A percentile compares a stretch with the other conserved stretches of the same genome.
phyloP scores from a whole-genome alignment of 345 rosid species.

The Eucalyptus viminalis region DNA sequence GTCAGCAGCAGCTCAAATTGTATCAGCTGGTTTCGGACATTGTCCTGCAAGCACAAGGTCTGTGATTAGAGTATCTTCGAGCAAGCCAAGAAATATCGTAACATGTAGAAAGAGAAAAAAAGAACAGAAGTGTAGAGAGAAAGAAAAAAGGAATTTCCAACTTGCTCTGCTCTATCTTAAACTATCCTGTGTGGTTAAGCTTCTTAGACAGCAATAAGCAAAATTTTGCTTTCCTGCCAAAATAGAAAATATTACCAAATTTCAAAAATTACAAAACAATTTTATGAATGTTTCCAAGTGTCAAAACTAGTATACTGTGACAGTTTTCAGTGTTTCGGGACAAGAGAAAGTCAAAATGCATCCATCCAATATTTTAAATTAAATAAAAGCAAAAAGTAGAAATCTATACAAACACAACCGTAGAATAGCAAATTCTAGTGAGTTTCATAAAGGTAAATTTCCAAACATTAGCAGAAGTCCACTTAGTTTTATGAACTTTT shows the following conservation, averaged over 20 bases:
- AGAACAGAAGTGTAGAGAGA: background rate
- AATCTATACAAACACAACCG: background rate
- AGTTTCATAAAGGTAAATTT: background rate
- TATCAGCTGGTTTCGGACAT: constrained; percentile 92
- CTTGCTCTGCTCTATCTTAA: background rate
- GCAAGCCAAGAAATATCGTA: background rate
- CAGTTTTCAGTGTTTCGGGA: background rate
- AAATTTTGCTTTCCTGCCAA: background rate
- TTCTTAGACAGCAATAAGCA: background rate
- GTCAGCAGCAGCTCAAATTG: constrained; percentile 94
- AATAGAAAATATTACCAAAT: background rate
- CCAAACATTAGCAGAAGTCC: background rate
- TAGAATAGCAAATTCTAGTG: background rate
- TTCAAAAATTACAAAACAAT: background rate
- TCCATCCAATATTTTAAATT: background rate
- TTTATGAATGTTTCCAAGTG: background rate
- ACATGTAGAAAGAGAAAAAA: background rate
- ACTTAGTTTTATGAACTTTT: background rate
- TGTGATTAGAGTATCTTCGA: background rate
- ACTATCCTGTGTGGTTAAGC: background rate
- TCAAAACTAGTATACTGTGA: background rate
- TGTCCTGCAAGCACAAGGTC: constrained; percentile 47
- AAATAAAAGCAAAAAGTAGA: background rate
- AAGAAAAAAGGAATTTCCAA: background rate
- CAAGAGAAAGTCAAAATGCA: background rate